Percentiles rank a stretch among this genome's conserved stretches.
Evolutionary conservation across 768 basidiomycete genomes (phyloP).

Genomic region (Tephrocybe sp.): DNA sequence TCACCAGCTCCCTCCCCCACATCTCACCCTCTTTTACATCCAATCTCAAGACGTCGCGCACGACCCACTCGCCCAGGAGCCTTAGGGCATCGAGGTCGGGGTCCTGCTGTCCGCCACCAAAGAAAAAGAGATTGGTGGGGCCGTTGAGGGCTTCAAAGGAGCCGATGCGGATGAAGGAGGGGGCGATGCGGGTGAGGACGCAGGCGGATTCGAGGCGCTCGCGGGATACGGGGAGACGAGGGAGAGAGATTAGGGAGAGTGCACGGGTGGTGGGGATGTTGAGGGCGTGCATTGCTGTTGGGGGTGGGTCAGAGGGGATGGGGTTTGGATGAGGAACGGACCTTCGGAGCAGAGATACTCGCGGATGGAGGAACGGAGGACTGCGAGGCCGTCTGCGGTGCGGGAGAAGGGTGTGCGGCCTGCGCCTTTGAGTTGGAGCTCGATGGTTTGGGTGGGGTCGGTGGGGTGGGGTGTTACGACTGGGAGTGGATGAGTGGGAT

Average conservation of each 20-base stretch:
- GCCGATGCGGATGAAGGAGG: slow-evolving; percentile 91
- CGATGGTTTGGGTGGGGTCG: slow-evolving; percentile 57
- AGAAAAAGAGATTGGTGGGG: slow-evolving; percentile 60
- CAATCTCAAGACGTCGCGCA: slow-evolving; percentile 55
- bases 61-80: slow-evolving; percentile 76
- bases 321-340: slow-evolving; percentile 23
- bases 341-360: slow-evolving; percentile 95
- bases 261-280: slow-evolving; percentile 88
- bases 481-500: slow-evolving; percentile 25
- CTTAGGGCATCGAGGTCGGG: slow-evolving; percentile 75
- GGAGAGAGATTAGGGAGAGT: slow-evolving; percentile 75
- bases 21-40: slow-evolving; percentile 46
- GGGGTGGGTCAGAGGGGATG: not conserved
- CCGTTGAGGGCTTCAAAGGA: slow-evolving; percentile 86
- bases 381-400: slow-evolving; percentile 91
- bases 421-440: slow-evolving; percentile 93
- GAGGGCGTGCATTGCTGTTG: slow-evolving; percentile 61
- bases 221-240: slow-evolving; percentile 70
- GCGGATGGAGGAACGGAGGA: slow-evolving; percentile 90
- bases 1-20: slow-evolving; percentile 73
- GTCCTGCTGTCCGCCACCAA: slow-evolving; percentile 77
- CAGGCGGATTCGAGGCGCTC: slow-evolving; percentile 75
- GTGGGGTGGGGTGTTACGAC: slow-evolving; percentile 78
- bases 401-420: slow-evolving; percentile 95
- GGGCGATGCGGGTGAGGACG: slow-evolving; percentile 78